A percentile compares a stretch with the other conserved stretches of the same genome.
phyloP scores from a whole-genome alignment of 2,329 filamentous ascomycete genomes.

The Aspergillus tanneri region DNA sequence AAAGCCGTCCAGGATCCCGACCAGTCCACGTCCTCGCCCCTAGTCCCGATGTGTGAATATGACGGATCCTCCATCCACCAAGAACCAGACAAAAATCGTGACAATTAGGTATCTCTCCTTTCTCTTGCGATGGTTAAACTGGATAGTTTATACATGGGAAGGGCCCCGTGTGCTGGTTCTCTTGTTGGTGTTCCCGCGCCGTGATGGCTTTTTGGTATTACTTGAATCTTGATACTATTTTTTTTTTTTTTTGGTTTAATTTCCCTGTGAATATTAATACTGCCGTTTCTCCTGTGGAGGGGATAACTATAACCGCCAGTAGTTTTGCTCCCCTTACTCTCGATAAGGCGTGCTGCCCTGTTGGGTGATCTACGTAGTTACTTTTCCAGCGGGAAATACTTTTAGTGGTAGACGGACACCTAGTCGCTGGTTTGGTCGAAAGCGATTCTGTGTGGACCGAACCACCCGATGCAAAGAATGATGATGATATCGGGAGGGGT shows the following conservation, averaged over 20 bases:
- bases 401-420: constrained; percentile 7
- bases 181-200: constrained; percentile 3
- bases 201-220: background rate
- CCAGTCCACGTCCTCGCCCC: constrained; percentile 35
- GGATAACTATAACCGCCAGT: constrained; percentile 2
- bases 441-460: constrained; percentile 21
- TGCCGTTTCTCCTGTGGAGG: background rate
- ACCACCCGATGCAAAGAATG: constrained; percentile 21
- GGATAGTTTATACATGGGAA: constrained; percentile 6
- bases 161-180: constrained; percentile 5
- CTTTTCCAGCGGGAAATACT: constrained; percentile 14
- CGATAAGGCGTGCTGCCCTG: constrained; percentile 7
- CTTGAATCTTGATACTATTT: too few species aligned
- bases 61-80: constrained; percentile 40
- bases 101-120: constrained; percentile 7
- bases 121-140: constrained; percentile 8
- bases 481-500: constrained; percentile 16
- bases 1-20: constrained; percentile 37
- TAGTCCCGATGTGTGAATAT: constrained; percentile 45
- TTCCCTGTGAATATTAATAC: too few species aligned
- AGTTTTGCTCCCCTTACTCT: constrained; percentile 15
- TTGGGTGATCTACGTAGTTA: constrained; percentile 20
- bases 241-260: too few species aligned
- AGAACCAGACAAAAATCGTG: constrained; percentile 22
- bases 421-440: constrained; percentile 16